Base-by-base conservation (phyloP, 2,329 filamentous ascomycete genomes). In the Pseudocercospora fijiensis region DNA sequence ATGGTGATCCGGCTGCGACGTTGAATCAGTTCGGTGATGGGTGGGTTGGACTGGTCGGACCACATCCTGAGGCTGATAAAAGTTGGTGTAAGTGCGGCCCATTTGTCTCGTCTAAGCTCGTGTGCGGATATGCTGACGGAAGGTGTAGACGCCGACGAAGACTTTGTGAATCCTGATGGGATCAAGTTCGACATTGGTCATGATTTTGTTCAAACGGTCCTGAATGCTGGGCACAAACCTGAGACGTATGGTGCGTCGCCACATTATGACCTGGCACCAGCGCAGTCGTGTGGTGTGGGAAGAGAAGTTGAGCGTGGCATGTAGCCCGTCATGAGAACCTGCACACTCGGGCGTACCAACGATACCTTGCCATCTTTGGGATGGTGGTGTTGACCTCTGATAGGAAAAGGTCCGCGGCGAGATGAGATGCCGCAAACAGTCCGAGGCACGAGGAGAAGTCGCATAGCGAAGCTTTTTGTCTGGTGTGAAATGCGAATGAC, bases 21-120 rank as follows among this genome's bases (percentile, higher is more conserved):
- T 11, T 70, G 33, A 70, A 56, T 57, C 41, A 10, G 7, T 68
- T 63, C 27, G 69, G 69, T 1, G 60, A 67, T 13, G 69, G 69
- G 6, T 69, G 69, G 69, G 69, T 69, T 4, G 67, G 65, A 27
- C 28, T 68, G 20, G 57, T 66, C 16, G 67, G 69, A 33, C 67
- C 69, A 33, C 69, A 70, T 62, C 67, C 67, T 3, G 69, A 69
- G 41, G 69, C 69, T 20, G 61, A 65, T 53, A 27, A 69, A 43
- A 37, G 37, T 55, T 70, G 69, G 69, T 70, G 68, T 70, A 57
- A 67, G 68, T 66, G 11, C 33, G 16, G 16, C 33, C 7, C 16
- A 16, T 16, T 37, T 16, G 33, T 8, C 16, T 8, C 45, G 27
- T 11, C 20, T 8, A 20, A 24, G 18, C 11, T 16, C 51, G 27